phyloP scores from a whole-genome alignment of 2,329 filamentous ascomycete genomes.

The Xylariaceae sp. region DNA sequence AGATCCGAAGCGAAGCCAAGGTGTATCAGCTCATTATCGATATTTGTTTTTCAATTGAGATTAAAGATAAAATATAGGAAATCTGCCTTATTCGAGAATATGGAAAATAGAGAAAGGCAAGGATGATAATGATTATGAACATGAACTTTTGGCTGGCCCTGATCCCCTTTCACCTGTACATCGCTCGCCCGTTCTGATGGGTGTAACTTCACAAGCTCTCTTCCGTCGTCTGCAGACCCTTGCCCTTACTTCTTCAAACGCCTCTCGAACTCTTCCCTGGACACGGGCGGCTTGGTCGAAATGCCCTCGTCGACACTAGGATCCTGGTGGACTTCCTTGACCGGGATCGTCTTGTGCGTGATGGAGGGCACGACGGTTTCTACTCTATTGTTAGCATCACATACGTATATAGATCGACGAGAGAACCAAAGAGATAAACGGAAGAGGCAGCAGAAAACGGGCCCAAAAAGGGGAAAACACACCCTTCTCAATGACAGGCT shows the following conservation, averaged over 20 bases:
- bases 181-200: too few species aligned
- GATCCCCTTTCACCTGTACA: too few species aligned
- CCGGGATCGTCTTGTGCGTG: slow-evolving; percentile 16
- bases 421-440: too few species aligned
- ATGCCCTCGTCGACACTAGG: slow-evolving; percentile 9
- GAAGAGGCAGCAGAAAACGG: background rate
- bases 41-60: too few species aligned
- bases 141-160: too few species aligned
- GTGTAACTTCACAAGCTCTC: background rate
- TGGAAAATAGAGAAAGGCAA: too few species aligned
- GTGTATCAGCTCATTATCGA: too few species aligned
- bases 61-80: too few species aligned
- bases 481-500: slow-evolving; percentile 17
- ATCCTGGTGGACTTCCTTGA: slow-evolving; percentile 16
- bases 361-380: slow-evolving; percentile 16
- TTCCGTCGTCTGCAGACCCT: background rate
- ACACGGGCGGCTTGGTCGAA: slow-evolving; percentile 8
- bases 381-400: background rate
- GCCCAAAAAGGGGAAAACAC: background rate
- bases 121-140: too few species aligned
- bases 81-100: too few species aligned
- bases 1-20: too few species aligned
- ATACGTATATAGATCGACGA: background rate
- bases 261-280: slow-evolving; percentile 13
- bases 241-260: slow-evolving; percentile 4